phyloP scores from a whole-genome alignment of 2,329 filamentous ascomycete species.

The Conoideocrella luteorostrata region DNA sequence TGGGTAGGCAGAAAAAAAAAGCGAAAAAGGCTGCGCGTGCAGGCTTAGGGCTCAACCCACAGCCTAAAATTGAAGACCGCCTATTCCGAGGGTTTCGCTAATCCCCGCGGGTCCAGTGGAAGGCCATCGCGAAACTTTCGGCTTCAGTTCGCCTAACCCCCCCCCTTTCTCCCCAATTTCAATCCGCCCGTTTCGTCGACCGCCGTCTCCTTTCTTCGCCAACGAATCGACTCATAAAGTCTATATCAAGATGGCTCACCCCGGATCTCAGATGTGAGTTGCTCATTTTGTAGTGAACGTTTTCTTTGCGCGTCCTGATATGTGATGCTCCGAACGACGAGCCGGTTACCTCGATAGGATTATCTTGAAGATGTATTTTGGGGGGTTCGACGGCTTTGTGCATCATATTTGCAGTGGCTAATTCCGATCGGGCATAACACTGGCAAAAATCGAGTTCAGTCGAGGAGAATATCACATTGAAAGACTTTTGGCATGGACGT shows the following conservation, averaged over 20 bases:
- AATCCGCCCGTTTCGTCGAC: constrained; percentile 10
- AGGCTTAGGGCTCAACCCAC: constrained; percentile 26
- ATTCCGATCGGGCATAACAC: no score
- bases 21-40: constrained; percentile 7
- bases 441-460: no score
- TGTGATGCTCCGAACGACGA: no score
- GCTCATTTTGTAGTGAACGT: neutral
- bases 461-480: no score
- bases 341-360: no score
- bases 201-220: constrained; percentile 26
- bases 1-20: neutral
- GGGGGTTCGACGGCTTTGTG: no score
- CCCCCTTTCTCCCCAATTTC: constrained; percentile 9
- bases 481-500: no score
- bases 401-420: no score
- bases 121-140: constrained; percentile 11
- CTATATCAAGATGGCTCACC: constrained; percentile 52
- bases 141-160: constrained; percentile 11
- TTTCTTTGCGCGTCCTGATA: neutral
- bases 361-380: no score
- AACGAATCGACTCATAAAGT: constrained; percentile 12
- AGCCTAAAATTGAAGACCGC: constrained; percentile 15
- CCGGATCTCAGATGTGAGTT: constrained; percentile 58
- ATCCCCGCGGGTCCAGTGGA: constrained; percentile 2
- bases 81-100: constrained; percentile 7